Conservation (phyloP, 2,329 filamentous ascomycete species). For the Elsinoe perseae region DNA sequence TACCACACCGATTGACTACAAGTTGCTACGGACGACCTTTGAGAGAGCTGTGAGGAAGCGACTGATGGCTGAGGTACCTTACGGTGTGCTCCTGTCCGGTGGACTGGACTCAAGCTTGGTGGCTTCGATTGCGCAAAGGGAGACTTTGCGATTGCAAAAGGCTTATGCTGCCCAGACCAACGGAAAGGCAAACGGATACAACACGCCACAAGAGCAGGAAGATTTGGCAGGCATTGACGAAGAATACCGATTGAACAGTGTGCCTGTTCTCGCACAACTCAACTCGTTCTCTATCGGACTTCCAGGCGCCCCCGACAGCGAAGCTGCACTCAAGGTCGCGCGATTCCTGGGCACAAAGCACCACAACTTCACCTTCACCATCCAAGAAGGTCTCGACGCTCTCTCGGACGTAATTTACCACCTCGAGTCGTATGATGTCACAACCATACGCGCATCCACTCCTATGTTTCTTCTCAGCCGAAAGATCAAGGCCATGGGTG, state of each 20-base stretch:
- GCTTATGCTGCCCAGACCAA: constrained; percentile 33
- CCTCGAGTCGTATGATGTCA: constrained; percentile 95
- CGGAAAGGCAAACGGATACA: constrained; percentile 42
- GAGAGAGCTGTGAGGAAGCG: constrained; percentile 92
- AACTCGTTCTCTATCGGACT: constrained; percentile 99
- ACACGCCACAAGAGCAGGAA: constrained; percentile 49
- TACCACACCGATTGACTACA: constrained; percentile 72
- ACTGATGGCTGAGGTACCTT: constrained; percentile 97
- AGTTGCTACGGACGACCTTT: constrained; percentile 68
- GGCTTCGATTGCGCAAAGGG: constrained; percentile 88
- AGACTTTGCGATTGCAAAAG: constrained; percentile 67
- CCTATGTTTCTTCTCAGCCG: constrained; percentile 96
- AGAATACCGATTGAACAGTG: constrained; percentile 76
- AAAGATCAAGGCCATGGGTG: constrained; percentile 99
- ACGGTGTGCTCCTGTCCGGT: constrained; percentile 89
- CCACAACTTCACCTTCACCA: constrained; percentile 95
- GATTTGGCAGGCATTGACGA: constrained; percentile 91
- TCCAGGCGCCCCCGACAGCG: constrained; percentile 83
- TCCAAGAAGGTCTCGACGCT: constrained; percentile 94
- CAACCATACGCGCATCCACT: constrained; percentile 94
- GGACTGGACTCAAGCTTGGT: constrained; percentile 94
- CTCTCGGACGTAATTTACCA: constrained; percentile 97
- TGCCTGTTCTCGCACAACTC: constrained; percentile 86
- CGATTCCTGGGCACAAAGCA: constrained; percentile 97
- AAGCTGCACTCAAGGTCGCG: constrained; percentile 85